A percentile compares a stretch with the other conserved stretches of the same genome.
These are phyloP conservation scores for Vaccinium vitisidaea DNA, from an alignment of 148 eudicot species.

Conservation along the genomic window DNA sequence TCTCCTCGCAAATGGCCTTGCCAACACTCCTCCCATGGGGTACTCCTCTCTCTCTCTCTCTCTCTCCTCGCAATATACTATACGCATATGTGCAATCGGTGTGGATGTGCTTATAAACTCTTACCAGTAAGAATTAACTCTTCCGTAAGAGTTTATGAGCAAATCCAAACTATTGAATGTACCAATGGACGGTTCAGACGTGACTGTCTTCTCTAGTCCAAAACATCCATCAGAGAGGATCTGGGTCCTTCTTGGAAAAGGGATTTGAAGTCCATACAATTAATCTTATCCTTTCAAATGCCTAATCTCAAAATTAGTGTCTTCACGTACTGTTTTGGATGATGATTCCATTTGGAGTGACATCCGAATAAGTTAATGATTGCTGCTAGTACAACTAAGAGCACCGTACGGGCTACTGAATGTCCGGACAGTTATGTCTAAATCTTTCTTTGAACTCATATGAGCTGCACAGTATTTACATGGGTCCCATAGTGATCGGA, in stretches of 20 bases:
- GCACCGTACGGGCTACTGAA: background rate
- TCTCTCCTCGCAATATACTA: background rate
- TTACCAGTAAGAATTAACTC: too few relatives aligned
- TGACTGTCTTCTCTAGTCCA: too few relatives aligned
- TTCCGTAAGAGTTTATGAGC: too few relatives aligned
- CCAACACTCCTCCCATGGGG: constrained; percentile 54
- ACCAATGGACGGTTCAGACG: too few relatives aligned
- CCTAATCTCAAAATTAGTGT: background rate
- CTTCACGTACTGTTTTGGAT: background rate
- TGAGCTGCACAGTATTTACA: background rate
- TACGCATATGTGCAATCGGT: too few relatives aligned
- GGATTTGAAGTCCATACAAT: background rate
- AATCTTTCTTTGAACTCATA: background rate
- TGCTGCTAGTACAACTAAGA: background rate
- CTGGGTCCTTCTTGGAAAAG: background rate
- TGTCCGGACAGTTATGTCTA: background rate
- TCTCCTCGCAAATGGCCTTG: constrained; percentile 47
- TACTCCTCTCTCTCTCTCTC: constrained; percentile 11
- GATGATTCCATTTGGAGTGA: background rate
- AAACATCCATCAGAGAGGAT: too few relatives aligned
- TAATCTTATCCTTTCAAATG: background rate
- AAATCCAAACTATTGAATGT: too few relatives aligned
- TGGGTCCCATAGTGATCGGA: background rate
- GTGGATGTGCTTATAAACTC: too few relatives aligned
- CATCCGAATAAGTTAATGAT: background rate